Evolutionary conservation across 2,329 filamentous ascomycete species (phyloP).

Genomic region (Colletotrichum tropicale): DNA sequence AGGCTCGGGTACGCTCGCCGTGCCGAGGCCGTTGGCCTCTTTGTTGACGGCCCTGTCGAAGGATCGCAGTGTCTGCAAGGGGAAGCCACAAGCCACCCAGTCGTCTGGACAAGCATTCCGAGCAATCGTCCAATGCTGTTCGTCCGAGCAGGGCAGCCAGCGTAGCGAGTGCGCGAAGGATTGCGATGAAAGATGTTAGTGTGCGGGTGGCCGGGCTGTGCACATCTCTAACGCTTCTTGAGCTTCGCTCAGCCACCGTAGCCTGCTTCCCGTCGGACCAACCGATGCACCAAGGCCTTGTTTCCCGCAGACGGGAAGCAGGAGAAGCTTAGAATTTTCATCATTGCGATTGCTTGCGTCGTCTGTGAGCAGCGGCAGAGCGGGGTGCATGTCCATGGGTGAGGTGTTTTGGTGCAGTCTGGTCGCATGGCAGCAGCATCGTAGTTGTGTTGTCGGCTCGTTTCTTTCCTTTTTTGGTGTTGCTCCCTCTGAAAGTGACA

Average conservation of each 20-base stretch:
- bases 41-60: not conserved
- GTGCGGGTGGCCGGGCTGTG: slow-evolving; percentile 1
- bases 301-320: not conserved
- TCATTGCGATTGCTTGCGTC: not conserved
- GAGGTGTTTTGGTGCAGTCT: not conserved
- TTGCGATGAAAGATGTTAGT: not conserved
- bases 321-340: not conserved
- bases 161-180: not conserved
- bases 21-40: not conserved
- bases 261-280: slow-evolving; percentile 3
- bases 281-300: slow-evolving; percentile 4
- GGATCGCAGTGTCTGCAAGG: slow-evolving; percentile 11
- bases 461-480: not conserved
- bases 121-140: not conserved
- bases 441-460: not conserved
- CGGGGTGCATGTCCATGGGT: not conserved
- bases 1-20: slow-evolving; percentile 1
- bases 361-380: not conserved
- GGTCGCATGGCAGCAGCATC: not conserved
- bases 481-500: not conserved
- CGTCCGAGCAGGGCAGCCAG: not conserved
- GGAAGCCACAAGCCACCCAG: slow-evolving; percentile 2
- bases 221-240: not conserved
- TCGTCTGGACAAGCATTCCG: not conserved
- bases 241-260: slow-evolving; percentile 7